phyloP scores from a whole-genome alignment of 2,329 filamentous ascomycete genomes.

The Talaromyces amestolkiae region DNA sequence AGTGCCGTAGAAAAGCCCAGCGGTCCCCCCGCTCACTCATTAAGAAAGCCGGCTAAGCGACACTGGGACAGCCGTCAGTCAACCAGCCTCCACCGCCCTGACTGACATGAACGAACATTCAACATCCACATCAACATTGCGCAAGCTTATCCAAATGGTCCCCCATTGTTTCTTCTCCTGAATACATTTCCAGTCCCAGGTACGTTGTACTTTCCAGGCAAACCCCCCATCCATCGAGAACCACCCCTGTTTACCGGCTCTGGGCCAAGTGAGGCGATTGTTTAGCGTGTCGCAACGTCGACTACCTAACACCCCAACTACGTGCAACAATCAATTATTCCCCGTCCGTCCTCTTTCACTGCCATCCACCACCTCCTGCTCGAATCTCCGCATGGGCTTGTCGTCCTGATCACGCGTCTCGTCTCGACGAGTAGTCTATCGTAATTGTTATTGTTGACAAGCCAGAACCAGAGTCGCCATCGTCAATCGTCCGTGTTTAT shows the following conservation, averaged over 20 bases:
- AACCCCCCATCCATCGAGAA: neutral
- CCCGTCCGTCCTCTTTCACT: neutral
- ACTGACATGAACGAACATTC: conserved; percentile 1
- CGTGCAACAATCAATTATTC: conserved; percentile 4
- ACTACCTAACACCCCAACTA: neutral
- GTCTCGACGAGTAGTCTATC: conserved; percentile 27
- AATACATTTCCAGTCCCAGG: neutral
- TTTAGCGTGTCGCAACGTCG: conserved; percentile 19
- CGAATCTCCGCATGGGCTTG: neutral
- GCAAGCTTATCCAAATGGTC: neutral
- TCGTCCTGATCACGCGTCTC: conserved; percentile 7
- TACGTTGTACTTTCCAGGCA: neutral
- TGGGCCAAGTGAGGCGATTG: conserved; percentile 1
- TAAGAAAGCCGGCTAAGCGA: conserved; percentile 38
- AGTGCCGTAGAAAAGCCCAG: neutral
- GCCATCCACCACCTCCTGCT: neutral
- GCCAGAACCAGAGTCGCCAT: conserved; percentile 23
- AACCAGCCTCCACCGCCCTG: conserved; percentile 18
- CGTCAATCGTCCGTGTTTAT: conserved; percentile 18
- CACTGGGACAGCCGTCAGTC: conserved; percentile 32
- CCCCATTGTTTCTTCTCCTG: neutral
- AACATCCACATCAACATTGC: neutral
- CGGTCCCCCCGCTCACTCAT: conserved; percentile 35
- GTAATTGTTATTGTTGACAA: conserved; percentile 23
- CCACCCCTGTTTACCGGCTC: conserved; percentile 7